Evolutionary conservation across 2,329 filamentous ascomycete genomes (phyloP), one percentile per base, ranked within the genome.

Genomic region (Colletotrichum musae): DNA sequence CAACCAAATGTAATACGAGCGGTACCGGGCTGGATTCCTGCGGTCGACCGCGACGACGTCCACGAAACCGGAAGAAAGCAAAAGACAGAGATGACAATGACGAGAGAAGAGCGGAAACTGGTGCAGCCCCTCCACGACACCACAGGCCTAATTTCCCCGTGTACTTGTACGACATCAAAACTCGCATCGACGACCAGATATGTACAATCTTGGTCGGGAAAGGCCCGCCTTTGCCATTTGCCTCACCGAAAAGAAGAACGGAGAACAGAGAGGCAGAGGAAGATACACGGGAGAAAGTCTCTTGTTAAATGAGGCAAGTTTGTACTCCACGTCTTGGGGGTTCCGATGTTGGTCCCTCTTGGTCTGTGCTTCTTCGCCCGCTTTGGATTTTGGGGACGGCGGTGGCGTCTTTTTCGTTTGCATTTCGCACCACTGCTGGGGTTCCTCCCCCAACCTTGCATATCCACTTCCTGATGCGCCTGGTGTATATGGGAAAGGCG

Each of bases 21-120:
- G 61, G 61, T 64, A 36, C 61, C 61, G 52, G 43, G 61, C 61
- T 64, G 61, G 61, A 28, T 32, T 64, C 61, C 41, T 64, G 61
- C 47, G 43, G 43, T 58, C 52, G 61, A 64, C 61, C 61, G 61
- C 52, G 28, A 64, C 26, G 61, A 64, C 26, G 61, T 58, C 32
- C 43, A 64, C 43, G 61, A 64, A 5, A 43, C 16, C 32, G 51
- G 56, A 26, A 50, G 52, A 43, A 58, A 36, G 51, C 48, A 63
- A 21, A 58, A 51, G 58, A 48, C 45, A 48, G n/a, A 48, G 18
- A 21, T 6, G 18, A 18, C 43, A 43, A 45, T 16, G 61, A 51
- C 24, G 61, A 28, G 36, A 64, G 41, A n/a, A 43, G 41, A 43
- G 32, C 32, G 32, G 32, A 16, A 15, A 43, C 13, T 43, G 41